These are phyloP conservation scores for Lactarius evosmus DNA, from an alignment of 768 basidiomycete species.

Conservation along the genomic window DNA sequence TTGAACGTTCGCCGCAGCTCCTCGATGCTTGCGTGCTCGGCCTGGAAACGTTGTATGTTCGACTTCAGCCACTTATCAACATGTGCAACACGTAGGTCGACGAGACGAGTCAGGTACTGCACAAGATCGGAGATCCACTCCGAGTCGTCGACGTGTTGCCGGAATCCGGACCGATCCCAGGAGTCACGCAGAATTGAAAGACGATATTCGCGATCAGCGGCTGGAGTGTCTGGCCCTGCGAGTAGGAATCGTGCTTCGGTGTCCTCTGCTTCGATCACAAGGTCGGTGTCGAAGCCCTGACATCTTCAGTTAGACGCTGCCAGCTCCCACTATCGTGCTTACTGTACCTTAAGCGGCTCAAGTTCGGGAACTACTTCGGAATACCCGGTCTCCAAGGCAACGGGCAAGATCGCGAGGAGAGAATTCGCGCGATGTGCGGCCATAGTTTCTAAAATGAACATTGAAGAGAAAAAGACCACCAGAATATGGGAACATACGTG, in stretches of 20 bases:
- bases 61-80: constrained; percentile 49
- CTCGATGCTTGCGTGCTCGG: constrained; percentile 43
- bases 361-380: constrained; percentile 43
- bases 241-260: constrained; percentile 37
- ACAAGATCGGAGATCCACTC: constrained; percentile 43
- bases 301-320: not conserved
- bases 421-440: constrained; percentile 42
- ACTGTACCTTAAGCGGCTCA: constrained; percentile 49
- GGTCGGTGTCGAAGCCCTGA: constrained; percentile 53
- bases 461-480: not conserved
- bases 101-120: constrained; percentile 39
- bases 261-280: constrained; percentile 31
- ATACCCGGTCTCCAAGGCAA: constrained; percentile 47
- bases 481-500: constrained; percentile 42
- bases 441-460: constrained; percentile 41
- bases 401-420: constrained; percentile 41
- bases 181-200: constrained; percentile 29
- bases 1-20: constrained; percentile 46
- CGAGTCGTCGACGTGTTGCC: constrained; percentile 38
- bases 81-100: constrained; percentile 43
- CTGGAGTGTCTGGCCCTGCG: constrained; percentile 27
- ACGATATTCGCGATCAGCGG: constrained; percentile 30
- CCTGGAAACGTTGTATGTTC: constrained; percentile 48
- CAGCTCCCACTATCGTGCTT: not conserved
- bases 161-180: constrained; percentile 37